Conservation (phyloP, 257 asterid species). For the Forsythia viridissima region DNA sequence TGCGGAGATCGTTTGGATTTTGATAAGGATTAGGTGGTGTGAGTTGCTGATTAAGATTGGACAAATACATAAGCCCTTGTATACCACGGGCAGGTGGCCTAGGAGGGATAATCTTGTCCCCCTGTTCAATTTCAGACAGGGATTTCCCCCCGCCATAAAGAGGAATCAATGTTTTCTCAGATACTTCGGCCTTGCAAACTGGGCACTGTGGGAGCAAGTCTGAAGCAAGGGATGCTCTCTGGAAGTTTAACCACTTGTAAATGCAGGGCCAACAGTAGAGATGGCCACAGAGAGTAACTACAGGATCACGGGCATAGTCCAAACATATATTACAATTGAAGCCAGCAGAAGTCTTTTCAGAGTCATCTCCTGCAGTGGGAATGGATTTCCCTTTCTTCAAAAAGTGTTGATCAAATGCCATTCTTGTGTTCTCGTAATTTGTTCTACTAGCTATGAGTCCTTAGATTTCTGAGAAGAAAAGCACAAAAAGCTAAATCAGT, state of each 20-base stretch:
- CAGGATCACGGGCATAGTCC: slow-evolving; percentile 23
- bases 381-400: not conserved
- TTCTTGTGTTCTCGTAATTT: not conserved
- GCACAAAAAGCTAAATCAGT: not conserved
- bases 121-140: not conserved
- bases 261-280: slow-evolving; percentile 41
- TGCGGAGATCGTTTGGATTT: not conserved
- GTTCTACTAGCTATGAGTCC: not conserved
- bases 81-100: slow-evolving; percentile 23
- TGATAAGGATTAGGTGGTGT: not conserved
- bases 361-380: not conserved
- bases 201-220: slow-evolving; percentile 33
- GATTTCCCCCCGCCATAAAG: slow-evolving; percentile 38
- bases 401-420: not conserved
- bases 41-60: not conserved
- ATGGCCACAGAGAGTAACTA: slow-evolving; percentile 36
- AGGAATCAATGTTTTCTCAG: slow-evolving; percentile 32
- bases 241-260: slow-evolving; percentile 34
- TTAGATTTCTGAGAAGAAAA: not conserved
- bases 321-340: slow-evolving; percentile 35
- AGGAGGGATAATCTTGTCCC: slow-evolving; percentile 16
- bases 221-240: slow-evolving; percentile 10
- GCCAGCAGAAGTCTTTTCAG: slow-evolving; percentile 4
- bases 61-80: not conserved
- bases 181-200: slow-evolving; percentile 36